Base-by-base conservation (phyloP, 75 land plant genomes). In the Selaginella moellendorffii region DNA sequence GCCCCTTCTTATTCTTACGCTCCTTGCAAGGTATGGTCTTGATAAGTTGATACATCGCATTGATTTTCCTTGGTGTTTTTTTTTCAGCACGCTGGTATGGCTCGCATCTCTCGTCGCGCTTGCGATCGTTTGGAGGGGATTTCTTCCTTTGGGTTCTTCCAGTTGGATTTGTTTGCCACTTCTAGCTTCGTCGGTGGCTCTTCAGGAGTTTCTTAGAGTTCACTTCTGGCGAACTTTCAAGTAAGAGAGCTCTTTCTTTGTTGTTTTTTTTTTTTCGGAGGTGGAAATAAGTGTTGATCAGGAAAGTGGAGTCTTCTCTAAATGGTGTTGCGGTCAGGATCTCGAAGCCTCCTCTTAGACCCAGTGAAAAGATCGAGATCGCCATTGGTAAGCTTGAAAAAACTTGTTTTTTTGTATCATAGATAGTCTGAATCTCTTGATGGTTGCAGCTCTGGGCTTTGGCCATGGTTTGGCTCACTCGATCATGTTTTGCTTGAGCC, bases 401-500 rank as follows among this genome's bases (percentile, higher is more conserved):
- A 14, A 54, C 61, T 63, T 26, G 5, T 66, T 51, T 69, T 12
- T 24, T 23, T 66, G 14, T 17, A 1, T 59, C 26, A 27, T 59
- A 2, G 52, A 64, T 21, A 22, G 18, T 56, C n/a, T 56, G 2
- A 19, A 56, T 8, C 19, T 21, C 5, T 56, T 9, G 2, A 30
- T 26, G 26, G 31, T 25, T 66, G 65, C 96, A 93, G 98, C 96
- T 74, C 85, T 84, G 68, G 98, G 98, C 18, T 77, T 90, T 62
- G 98, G 98, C 29, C 98, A 93, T 78, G 98, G 90, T 28, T 67
- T 82, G 63, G 96, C 91, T 29, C 98, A 93, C 82, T 83, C 85
- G 18, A 87, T 93, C 20, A 86, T 93, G 64, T 93, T 93, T 76
- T 83, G 97, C 65, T 71, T 93, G 31, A 86, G 96, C 71, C 79